These are phyloP conservation scores for Teratosphaeria zuluensis DNA, from an alignment of 2,329 filamentous ascomycete species.

Conservation along the genomic window DNA sequence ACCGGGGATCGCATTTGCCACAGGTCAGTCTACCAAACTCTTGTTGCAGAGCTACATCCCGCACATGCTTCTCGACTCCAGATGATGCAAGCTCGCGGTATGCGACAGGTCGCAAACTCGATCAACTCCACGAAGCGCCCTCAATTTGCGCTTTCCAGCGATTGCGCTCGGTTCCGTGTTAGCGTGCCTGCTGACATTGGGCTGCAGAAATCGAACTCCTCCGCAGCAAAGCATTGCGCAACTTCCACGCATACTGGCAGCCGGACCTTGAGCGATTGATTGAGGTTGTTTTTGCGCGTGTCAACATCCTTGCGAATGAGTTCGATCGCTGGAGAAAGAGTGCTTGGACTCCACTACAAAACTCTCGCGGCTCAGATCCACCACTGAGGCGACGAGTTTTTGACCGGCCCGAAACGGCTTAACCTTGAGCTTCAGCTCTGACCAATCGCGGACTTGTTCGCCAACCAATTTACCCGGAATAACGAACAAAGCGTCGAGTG, in stretches of 20 bases:
- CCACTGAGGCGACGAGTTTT: background rate
- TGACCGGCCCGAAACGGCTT: background rate
- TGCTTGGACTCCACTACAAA: background rate
- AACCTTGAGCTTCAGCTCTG: background rate
- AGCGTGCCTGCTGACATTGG: background rate
- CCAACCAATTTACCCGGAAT: background rate
- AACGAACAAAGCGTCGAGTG: background rate
- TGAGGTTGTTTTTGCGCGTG: constrained; percentile 9
- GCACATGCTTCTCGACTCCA: background rate
- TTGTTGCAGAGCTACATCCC: background rate
- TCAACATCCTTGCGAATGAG: constrained; percentile 4
- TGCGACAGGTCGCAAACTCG: background rate
- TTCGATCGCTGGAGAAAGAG: background rate
- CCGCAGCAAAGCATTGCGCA: background rate
- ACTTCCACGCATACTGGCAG: background rate
- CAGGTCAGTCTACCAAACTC: background rate
- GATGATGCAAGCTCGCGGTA: background rate
- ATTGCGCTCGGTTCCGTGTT: background rate
- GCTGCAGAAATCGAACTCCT: background rate
- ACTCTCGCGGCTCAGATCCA: background rate
- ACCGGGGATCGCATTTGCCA: background rate
- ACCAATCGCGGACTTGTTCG: background rate
- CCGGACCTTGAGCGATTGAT: constrained; percentile 11
- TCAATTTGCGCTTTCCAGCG: constrained; percentile 8
- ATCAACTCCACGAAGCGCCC: constrained; percentile 4